Percentiles rank a stretch among this genome's conserved stretches.
Evolutionary conservation across 2,329 filamentous ascomycete genomes (phyloP).

Genomic region (Fusarium sp.): DNA sequence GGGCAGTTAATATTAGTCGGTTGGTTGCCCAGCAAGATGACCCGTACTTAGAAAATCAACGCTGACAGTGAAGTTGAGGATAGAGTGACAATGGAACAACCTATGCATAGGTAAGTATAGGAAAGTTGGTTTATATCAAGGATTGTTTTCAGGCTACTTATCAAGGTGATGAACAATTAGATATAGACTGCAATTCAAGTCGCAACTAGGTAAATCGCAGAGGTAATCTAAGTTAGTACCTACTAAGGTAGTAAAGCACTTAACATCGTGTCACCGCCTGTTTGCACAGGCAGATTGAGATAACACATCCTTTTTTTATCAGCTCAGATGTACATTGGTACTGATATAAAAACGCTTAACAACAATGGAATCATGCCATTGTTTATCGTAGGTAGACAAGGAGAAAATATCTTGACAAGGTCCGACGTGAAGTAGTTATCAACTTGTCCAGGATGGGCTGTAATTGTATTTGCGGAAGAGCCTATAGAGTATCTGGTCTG

Average conservation of each 20-base stretch:
- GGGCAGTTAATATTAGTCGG: slow-evolving; percentile 8
- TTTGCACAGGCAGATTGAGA: background rate
- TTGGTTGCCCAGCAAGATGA: slow-evolving; percentile 19
- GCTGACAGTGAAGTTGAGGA: background rate
- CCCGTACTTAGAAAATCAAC: slow-evolving; percentile 5
- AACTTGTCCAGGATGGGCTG: background rate
- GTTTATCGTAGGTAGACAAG: background rate
- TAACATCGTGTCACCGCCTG: background rate
- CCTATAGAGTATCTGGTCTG: background rate
- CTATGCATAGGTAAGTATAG: background rate
- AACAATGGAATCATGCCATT: background rate
- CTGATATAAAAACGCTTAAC: background rate
- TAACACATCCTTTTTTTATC: background rate
- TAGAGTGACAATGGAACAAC: background rate
- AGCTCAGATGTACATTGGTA: background rate
- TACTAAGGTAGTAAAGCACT: background rate
- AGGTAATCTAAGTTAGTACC: background rate
- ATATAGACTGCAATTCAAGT: background rate
- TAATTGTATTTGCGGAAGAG: background rate
- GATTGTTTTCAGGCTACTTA: background rate
- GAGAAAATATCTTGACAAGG: background rate
- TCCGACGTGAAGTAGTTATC: background rate
- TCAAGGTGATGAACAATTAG: background rate
- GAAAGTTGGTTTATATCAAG: background rate
- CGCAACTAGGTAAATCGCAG: background rate